Base-by-base conservation (phyloP, 148 eudicot genomes). In the Rhododendron molle region DNA sequence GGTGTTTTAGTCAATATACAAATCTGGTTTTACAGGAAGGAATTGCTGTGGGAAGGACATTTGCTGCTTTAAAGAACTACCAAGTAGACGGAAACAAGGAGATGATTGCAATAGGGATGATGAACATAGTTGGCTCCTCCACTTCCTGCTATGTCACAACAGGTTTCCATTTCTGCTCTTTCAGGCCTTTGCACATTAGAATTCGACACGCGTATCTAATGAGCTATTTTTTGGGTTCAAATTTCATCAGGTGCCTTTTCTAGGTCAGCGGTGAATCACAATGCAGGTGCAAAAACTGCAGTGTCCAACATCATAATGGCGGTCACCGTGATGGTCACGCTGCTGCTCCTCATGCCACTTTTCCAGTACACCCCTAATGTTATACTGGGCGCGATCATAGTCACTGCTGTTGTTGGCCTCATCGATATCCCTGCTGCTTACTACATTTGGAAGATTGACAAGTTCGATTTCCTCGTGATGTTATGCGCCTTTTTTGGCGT, bases 81-180 rank as follows among this genome's bases (percentile, higher is more conserved):
- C 90, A 93, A 67, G 92, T 93, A 3, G 96, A 93, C 89, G 96
- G 96, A 65, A 93, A 93, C 91, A 93, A 93, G 71, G 96, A 93
- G 79, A 93, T 93, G 96, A 89, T 91, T 81, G 96, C 96, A 11
- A 88, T 93, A 50, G 96, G 96, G 23, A 67, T 90, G 4, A 88
- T 92, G 92, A 93, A 93, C 87, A 86, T 93, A 21, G 93, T 91
- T 74, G 95, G 97, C 32, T 94, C 95, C 78, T 88, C 91, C 87
- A 92, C 95, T 81, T 94, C 97, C 76, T 91, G 95, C 88, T 94
- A 88, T 84, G 93, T 93, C 23, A 93, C 92, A 43, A 92, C 96
- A 49, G 95, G 92, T 92, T 49, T 71, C 13, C 20, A 30, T 71
- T 32, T 71, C 76, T 71, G 20, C 76, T 15, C 40, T 30, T 13